These are phyloP conservation scores for Babesia ovata DNA, from an alignment of 169 alveolate species.

Conservation along the genomic window DNA sequence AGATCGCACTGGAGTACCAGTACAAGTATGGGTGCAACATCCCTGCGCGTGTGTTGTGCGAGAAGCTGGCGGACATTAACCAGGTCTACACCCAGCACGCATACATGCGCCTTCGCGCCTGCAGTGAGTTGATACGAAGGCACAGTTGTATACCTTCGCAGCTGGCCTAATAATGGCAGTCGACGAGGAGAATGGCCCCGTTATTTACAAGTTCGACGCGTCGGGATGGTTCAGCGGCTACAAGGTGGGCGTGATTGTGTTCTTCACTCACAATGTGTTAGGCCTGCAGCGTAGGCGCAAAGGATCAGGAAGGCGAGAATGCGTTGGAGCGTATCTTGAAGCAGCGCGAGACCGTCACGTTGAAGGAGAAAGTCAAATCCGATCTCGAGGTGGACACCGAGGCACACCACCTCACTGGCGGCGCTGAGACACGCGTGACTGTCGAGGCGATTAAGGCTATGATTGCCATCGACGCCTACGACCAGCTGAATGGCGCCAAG, in stretches of 20 bases:
- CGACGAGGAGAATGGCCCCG: constrained; percentile 94
- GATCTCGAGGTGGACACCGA: constrained; percentile 69
- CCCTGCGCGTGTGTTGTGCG: constrained; percentile 90
- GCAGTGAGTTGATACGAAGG: constrained; percentile 75
- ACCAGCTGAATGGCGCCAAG: constrained; percentile 82
- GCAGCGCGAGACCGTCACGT: constrained; percentile 64
- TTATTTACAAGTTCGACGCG: constrained; percentile 91
- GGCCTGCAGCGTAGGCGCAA: constrained; percentile 90
- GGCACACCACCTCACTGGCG: constrained; percentile 54
- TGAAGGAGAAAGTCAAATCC: constrained; percentile 72
- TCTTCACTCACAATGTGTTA: not conserved
- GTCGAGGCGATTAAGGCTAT: constrained; percentile 74
- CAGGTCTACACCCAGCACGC: constrained; percentile 96
- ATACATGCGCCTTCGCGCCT: constrained; percentile 92
- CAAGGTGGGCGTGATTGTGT: constrained; percentile 52
- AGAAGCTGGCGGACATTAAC: constrained; percentile 89
- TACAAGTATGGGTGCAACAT: constrained; percentile 90
- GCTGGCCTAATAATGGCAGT: constrained; percentile 90
- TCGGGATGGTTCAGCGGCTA: constrained; percentile 95
- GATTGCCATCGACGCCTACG: constrained; percentile 72
- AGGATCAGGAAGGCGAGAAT: constrained; percentile 89
- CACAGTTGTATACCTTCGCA: constrained; percentile 22
- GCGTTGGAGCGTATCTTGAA: constrained; percentile 81
- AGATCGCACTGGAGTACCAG: constrained; percentile 87
- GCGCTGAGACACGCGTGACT: constrained; percentile 60